Conservation (phyloP, 2,329 filamentous ascomycete species). For the Diaporthe nobilis region DNA sequence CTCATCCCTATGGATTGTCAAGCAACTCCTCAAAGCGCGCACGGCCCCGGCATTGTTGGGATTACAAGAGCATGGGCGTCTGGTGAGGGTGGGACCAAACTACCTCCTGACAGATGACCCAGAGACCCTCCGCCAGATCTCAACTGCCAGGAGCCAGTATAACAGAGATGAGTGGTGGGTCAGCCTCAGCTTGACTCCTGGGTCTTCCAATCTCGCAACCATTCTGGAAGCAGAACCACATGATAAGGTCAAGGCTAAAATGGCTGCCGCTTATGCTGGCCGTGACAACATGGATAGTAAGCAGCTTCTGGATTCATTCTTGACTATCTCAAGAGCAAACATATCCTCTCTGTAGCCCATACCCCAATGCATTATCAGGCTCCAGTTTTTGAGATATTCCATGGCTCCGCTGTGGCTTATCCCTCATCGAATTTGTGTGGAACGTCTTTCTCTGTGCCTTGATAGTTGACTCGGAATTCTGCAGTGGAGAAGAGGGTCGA, state of each 20-base stretch:
- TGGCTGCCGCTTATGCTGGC: conserved; percentile 10
- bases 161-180: conserved; percentile 17
- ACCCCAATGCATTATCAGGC: no score
- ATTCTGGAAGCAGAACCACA: conserved; percentile 21
- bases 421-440: no score
- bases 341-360: no score
- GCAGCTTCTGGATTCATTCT: background rate
- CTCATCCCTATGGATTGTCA: conserved; percentile 12
- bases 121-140: conserved; percentile 7
- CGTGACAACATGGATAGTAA: conserved; percentile 13
- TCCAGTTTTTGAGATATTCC: no score
- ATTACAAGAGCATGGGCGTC: background rate
- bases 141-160: conserved; percentile 8
- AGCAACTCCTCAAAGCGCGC: background rate
- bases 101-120: conserved; percentile 26
- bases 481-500: conserved; percentile 4
- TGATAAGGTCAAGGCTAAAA: conserved; percentile 15
- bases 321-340: no score
- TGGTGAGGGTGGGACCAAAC: conserved; percentile 19
- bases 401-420: no score
- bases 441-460: no score
- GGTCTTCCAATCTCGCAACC: background rate
- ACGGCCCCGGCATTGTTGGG: background rate
- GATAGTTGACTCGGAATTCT: background rate
- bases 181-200: background rate